Base-by-base conservation (phyloP, 371 early-diverging fungal genomes). In the Batkoa obscura region DNA sequence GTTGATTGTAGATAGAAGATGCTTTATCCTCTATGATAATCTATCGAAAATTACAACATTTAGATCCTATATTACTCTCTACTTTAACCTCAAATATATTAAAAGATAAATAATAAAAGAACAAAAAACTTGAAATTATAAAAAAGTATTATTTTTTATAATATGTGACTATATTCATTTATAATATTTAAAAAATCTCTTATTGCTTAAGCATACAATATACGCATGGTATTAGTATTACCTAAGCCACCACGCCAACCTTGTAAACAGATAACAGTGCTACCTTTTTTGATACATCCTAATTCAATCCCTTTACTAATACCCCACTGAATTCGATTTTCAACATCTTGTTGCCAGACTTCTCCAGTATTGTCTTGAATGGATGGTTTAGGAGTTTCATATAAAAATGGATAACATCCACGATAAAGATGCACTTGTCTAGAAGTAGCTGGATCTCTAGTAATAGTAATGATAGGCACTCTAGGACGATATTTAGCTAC, bases 401-500 rank as follows among this genome's bases (percentile, higher is more conserved):
- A 93, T 62, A 78, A 63, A 72, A 87, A 90, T 15, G 95, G 91
- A 58, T 88, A 90, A 62, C 90, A 80, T 13, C 97, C 97, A 57
- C 94, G 83, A 48, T 81, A 82, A 39, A 90, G 68, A 58, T 86
- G 87, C 42, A 88, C 69, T 58, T 90, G 86, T 59, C 94, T 81
- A 15, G 95, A 90, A n/a, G 87, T 86, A 57, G 76, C 74, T 43
- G 70, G 74, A 56, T 84, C 75, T 59, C 87, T 79, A 3, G 96
- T 93, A 9, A 94, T 84, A 49, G 88, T 88, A 52, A 97, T 70
- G 55, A 96, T 88, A 42, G 96, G 94, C 47, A 86, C 79, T 48
- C 74, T 68, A 17, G 98, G 96, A 43, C 94, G 86, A 71, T 95
- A 97, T 69, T 97, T 97, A 37, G 92, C 83, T 55, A 94, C 76